Evolutionary conservation across 139 green algal species (phyloP).

Genomic region (Dunaliella primolecta): DNA sequence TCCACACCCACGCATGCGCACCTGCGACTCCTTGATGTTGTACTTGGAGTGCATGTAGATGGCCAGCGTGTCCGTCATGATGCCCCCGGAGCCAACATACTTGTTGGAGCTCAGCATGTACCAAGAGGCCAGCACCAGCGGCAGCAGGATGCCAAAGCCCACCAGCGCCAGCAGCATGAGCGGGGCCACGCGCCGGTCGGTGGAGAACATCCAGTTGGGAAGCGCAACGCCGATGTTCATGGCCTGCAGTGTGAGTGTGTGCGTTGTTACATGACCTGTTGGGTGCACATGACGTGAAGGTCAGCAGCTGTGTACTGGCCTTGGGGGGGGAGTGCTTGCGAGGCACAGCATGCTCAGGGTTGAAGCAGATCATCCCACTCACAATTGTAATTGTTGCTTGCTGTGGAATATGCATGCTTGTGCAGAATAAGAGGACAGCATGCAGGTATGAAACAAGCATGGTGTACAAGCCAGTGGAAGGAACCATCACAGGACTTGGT

Average conservation of each 20-base stretch:
- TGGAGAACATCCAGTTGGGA: conserved; percentile 81
- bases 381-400: too few relatives aligned
- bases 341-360: too few relatives aligned
- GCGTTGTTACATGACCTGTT: too few relatives aligned
- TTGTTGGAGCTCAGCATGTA: conserved; percentile 75
- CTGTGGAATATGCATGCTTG: too few relatives aligned
- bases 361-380: too few relatives aligned
- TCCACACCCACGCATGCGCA: conserved; percentile 19
- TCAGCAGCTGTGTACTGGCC: too few relatives aligned
- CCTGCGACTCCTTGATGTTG: conserved; percentile 75
- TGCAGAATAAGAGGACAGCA: too few relatives aligned
- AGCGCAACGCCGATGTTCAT: conserved; percentile 78
- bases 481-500: too few relatives aligned
- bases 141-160: conserved; percentile 73
- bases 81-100: conserved; percentile 62
- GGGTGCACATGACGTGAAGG: too few relatives aligned
- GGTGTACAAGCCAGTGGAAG: too few relatives aligned
- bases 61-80: conserved; percentile 72
- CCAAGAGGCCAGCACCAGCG: conserved; percentile 62
- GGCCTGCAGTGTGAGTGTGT: conserved; percentile 25
- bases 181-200: conserved; percentile 74
- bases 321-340: too few relatives aligned
- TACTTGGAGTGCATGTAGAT: conserved; percentile 68
- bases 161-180: conserved; percentile 78
- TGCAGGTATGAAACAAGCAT: too few relatives aligned